Conservation (phyloP, 2,329 filamentous ascomycete genomes). For the Ampelomyces quisqualis region DNA sequence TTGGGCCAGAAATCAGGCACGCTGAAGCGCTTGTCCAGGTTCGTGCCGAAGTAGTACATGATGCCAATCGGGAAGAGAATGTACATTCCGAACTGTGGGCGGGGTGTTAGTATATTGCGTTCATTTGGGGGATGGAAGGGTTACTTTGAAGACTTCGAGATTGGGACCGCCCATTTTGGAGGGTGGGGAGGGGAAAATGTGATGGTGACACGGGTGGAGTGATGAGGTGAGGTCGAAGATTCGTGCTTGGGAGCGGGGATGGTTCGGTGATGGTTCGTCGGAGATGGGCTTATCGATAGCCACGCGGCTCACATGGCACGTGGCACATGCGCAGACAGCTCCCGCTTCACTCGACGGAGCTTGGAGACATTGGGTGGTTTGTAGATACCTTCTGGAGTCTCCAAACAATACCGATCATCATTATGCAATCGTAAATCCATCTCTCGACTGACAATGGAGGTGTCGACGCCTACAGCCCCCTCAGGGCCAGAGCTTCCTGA, state of each 20-base stretch:
- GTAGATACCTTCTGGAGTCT: too few relatives aligned
- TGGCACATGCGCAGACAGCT: too few relatives aligned
- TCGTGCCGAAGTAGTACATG: slow-evolving; percentile 99
- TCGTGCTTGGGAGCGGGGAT: slow-evolving; percentile 27
- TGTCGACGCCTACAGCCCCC: slow-evolving; percentile 1
- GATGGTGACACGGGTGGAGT: slow-evolving; percentile 1
- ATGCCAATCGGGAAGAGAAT: slow-evolving; percentile 97
- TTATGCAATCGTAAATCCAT: too few relatives aligned
- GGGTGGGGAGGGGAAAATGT: neutral
- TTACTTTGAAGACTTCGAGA: slow-evolving; percentile 91
- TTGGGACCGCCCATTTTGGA: slow-evolving; percentile 76
- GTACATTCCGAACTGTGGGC: slow-evolving; percentile 92
- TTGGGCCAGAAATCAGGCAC: slow-evolving; percentile 95
- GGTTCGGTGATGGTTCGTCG: slow-evolving; percentile 9
- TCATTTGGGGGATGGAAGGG: neutral
- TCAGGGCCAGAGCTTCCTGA: neutral
- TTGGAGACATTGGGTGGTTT: too few relatives aligned
- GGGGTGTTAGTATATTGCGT: slow-evolving; percentile 1
- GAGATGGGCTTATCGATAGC: slow-evolving; percentile 5
- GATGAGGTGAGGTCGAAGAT: slow-evolving; percentile 20
- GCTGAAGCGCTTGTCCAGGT: slow-evolving; percentile 81
- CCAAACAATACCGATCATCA: too few relatives aligned
- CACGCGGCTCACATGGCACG: neutral
- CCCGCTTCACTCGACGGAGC: too few relatives aligned
- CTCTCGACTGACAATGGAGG: neutral